Evolutionary conservation across 2,329 filamentous ascomycete species (phyloP), one percentile per base, ranked within the genome.

Genomic region (Neopestalotiopsis clavispora): DNA sequence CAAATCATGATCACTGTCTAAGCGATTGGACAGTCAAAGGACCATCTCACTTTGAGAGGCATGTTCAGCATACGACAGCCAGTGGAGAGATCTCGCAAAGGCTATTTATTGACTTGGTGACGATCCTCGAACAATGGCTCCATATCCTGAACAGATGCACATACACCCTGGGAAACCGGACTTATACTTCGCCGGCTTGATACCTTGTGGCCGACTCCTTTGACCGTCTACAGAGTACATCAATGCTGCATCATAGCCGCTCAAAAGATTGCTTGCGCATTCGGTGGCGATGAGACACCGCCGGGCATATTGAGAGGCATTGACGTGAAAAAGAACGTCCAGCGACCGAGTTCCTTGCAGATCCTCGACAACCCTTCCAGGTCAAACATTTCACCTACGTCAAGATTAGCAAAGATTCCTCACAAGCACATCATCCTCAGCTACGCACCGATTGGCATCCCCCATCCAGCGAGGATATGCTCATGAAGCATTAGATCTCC

Each of bases 311-410:
- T 72, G 17, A 74, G 20, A n/a, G 78, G 78, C 74, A 79, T 77
- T 59, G 78, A 80, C 0, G 75, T 75, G 32, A 83, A 69, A 71
- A 83, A 82, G 71, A 83, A 83, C 1, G 72, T 76, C 79, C 78
- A 83, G 28, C 82, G 74, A 1, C 72, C 71, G 63, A 75, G 74
- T 69, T 76, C 72, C 66, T 74, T 74, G 74, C 83, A 84, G 68
- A 80, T 74, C 65, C 75, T 69, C 20, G 78, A 75, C 67, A 84
- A 72, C 56, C 73, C 74, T 72, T 85, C 82, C 20, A 85, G 73
- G 72, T 84, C 80, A 67, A 83, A 83, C 62, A 84, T 74, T 73
- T 84, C 82, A 3, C 82, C 83, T 69, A 82, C 81, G 66, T 14
- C 7, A 30, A 32, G 3, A 10, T 49, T 30, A n/a, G 30, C 57